phyloP scores from a whole-genome alignment of 345 rosid genomes.

The Ceriops zippeliana region DNA sequence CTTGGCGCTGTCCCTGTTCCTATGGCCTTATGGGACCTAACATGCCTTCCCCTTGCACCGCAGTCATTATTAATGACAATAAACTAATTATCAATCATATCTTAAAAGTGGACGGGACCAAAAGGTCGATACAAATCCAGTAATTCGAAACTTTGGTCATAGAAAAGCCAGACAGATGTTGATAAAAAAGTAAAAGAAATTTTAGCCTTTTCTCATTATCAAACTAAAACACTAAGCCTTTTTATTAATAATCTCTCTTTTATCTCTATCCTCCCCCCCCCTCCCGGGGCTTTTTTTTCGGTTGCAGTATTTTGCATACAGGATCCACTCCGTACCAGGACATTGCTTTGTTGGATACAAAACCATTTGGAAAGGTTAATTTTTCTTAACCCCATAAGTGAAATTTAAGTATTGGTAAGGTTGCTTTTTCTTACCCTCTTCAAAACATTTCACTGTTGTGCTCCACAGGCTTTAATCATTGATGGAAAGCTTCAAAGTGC shows the following conservation, averaged over 20 bases:
- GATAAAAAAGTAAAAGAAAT: constrained; percentile 1
- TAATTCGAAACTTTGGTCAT: constrained; percentile 6
- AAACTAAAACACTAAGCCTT: neutral
- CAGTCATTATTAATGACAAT: too few relatives aligned
- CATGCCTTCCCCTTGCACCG: too few relatives aligned
- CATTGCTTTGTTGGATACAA: constrained; percentile 60
- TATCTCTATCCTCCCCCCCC: too few relatives aligned
- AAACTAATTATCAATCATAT: too few relatives aligned
- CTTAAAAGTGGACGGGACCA: neutral
- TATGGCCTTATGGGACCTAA: too few relatives aligned
- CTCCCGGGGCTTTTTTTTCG: neutral
- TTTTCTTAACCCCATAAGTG: neutral
- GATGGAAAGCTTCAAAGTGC: constrained; percentile 81
- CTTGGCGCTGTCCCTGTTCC: too few relatives aligned
- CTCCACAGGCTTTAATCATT: constrained; percentile 45
- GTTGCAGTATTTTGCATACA: constrained; percentile 51
- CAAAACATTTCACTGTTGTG: neutral
- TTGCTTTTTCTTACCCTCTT: too few relatives aligned
- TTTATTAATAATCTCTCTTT: too few relatives aligned
- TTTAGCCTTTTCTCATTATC: neutral
- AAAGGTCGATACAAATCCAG: neutral
- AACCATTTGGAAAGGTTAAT: constrained; percentile 51
- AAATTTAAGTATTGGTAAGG: too few relatives aligned
- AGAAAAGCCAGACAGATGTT: constrained; percentile 21
- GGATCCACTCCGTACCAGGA: constrained; percentile 54